Evolutionary conservation across 495 filamentous ascomycete species (phyloP), one percentile per base, ranked within the genome.

Genomic region (Trichoderma orchidacearum): DNA sequence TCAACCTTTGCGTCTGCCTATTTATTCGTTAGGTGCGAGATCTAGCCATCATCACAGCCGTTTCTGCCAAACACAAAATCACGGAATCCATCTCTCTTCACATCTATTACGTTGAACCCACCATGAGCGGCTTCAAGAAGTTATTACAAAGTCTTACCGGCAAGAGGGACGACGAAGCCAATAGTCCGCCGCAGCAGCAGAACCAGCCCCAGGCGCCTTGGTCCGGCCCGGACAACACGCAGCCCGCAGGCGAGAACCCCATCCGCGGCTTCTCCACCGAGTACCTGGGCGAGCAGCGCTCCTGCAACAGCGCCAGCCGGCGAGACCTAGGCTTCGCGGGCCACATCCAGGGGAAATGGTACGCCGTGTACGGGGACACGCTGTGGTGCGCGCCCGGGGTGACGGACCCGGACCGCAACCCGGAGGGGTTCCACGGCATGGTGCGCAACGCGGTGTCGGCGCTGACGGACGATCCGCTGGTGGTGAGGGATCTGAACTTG

Each of bases 301-400:
- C 68, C 29, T 58, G 57, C 35, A 72, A 72, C 57, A 70, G 64
- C 62, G 70, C 66, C 62, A 64, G 61, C 30, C 62, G 64, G 31
- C 67, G 70, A 17, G 71, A 72, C 55, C 63, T 72, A n/a, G 71
- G 71, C 23, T 74, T 72, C 61, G 64, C 70, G 0, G 71, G 69
- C 12, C 45, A 62, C n/a, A 35, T 73, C 1, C 56, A 59, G 1
- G 63, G 69, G 2, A 62, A 64, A 53, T 72, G 69, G 69, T 72
- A 70, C 41, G 63, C 64, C 32, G 48, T 73, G 12, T 73, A 58
- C 21, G 70, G 65, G 12, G 70, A 73, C 56, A 70, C 69, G 7
- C 54, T 67, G 11, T 73, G 67, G 65, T 68, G 68, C 54, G 61
- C 60, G 1, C 38, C 64, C 0, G 65, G 64, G 2, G 63, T 71